These are phyloP conservation scores for Russula foetens DNA, from an alignment of 768 basidiomycete species.

Conservation along the genomic window DNA sequence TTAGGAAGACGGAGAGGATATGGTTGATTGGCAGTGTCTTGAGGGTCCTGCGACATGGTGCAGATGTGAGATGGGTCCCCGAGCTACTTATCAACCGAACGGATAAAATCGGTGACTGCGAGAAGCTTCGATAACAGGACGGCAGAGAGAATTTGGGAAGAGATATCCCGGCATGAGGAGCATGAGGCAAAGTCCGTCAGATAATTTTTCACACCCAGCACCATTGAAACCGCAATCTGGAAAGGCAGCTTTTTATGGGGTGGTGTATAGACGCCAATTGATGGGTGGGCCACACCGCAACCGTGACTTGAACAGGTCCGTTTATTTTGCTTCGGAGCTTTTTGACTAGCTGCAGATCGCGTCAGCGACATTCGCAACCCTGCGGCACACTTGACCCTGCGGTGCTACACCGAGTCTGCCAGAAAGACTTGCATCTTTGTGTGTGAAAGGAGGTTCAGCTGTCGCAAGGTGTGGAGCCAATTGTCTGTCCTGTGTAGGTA, in stretches of 20 bases:
- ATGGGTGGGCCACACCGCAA: background rate
- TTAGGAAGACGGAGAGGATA: slow-evolving; percentile 19
- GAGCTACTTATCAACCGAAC: background rate
- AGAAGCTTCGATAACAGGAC: slow-evolving; percentile 5
- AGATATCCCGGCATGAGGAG: slow-evolving; percentile 5
- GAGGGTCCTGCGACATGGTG: slow-evolving; percentile 12
- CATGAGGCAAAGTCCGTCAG: slow-evolving; percentile 9
- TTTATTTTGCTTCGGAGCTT: background rate
- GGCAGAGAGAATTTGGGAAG: slow-evolving; percentile 9
- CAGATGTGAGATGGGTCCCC: background rate
- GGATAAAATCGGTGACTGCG: background rate
- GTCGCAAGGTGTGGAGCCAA: background rate
- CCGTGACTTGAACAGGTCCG: background rate
- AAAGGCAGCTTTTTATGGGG: slow-evolving; percentile 4
- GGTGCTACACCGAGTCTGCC: background rate
- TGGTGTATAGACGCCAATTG: slow-evolving; percentile 12
- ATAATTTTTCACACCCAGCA: slow-evolving; percentile 18
- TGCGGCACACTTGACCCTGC: background rate
- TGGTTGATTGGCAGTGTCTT: slow-evolving; percentile 8
- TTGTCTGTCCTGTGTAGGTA: background rate
- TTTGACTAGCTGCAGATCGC: background rate
- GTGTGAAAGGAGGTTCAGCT: background rate
- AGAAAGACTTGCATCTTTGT: background rate
- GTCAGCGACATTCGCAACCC: background rate
- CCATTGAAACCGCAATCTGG: slow-evolving; percentile 11